Evolutionary conservation across 352 stramenopile species (phyloP).

Genomic region (Pythium myriotylum): DNA sequence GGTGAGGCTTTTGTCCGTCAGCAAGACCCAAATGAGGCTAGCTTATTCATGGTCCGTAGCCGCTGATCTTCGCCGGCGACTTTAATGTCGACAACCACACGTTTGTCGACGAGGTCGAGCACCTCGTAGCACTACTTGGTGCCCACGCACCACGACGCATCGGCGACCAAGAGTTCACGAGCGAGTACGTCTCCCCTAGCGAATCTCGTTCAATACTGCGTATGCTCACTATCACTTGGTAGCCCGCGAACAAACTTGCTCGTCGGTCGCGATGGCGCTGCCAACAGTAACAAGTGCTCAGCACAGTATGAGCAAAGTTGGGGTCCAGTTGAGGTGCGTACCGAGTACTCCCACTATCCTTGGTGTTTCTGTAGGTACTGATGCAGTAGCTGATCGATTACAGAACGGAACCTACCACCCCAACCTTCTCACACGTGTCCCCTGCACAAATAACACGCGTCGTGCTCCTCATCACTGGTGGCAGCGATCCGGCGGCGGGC

Average conservation of each 20-base stretch:
- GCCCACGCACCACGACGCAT: slow-evolving; percentile 48
- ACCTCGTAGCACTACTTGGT: slow-evolving; percentile 60
- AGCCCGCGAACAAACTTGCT: slow-evolving; percentile 80
- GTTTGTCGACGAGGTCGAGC: slow-evolving; percentile 64
- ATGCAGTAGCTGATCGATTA: no score
- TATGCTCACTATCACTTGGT: neutral
- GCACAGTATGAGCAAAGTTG: slow-evolving; percentile 72
- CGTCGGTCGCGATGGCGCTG: slow-evolving; percentile 78
- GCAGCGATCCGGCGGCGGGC: slow-evolving; percentile 7
- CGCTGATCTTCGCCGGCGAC: slow-evolving; percentile 78
- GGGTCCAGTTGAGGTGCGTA: slow-evolving; percentile 50
- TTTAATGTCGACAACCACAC: slow-evolving; percentile 88
- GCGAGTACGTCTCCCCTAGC: slow-evolving; percentile 58
- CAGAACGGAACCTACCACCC: slow-evolving; percentile 63
- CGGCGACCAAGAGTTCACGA: slow-evolving; percentile 70
- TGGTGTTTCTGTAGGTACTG: no score
- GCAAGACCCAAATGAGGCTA: neutral
- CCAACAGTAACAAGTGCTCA: slow-evolving; percentile 73
- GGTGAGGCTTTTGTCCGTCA: slow-evolving; percentile 27
- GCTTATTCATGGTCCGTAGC: no score
- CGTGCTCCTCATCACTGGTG: slow-evolving; percentile 17
- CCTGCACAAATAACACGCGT: slow-evolving; percentile 29
- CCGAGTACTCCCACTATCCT: no score
- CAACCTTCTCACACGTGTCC: slow-evolving; percentile 51
- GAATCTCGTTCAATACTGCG: neutral